Conservation (phyloP, 108 stramenopile species). For the Cylindrotheca closterium region DNA sequence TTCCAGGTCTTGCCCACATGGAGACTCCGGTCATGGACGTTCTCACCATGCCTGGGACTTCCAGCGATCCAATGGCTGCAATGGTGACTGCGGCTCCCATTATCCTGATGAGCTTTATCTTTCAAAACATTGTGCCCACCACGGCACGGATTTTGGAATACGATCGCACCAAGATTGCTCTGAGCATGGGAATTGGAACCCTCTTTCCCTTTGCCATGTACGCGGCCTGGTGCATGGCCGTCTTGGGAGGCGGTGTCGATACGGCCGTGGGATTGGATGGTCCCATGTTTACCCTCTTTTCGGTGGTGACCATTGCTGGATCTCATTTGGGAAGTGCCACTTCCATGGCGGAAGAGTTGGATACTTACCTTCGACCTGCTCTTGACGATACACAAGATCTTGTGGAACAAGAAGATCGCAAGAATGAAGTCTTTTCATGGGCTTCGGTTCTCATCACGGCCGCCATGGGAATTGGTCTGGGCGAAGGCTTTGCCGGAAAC, state of each 20-base stretch:
- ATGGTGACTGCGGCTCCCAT: conserved; percentile 46
- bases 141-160: conserved; percentile 63
- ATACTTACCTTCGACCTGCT: conserved; percentile 21
- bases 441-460: neutral
- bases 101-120: conserved; percentile 50
- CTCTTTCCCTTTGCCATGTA: conserved; percentile 64
- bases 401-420: conserved; percentile 1
- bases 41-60: conserved; percentile 22
- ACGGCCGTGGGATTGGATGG: neutral
- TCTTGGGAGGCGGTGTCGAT: conserved; percentile 50
- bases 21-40: conserved; percentile 52
- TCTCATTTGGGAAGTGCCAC: conserved; percentile 52
- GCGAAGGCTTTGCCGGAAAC: neutral
- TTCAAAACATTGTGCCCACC: conserved; percentile 78
- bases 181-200: conserved; percentile 55
- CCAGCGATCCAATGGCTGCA: conserved; percentile 14
- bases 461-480: neutral
- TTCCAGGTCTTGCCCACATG: conserved; percentile 60
- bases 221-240: conserved; percentile 62
- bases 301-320: conserved; percentile 56
- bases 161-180: conserved; percentile 46
- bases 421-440: conserved; percentile 4
- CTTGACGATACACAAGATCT: conserved; percentile 19
- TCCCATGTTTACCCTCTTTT: conserved; percentile 52
- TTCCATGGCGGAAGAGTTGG: conserved; percentile 64